Conservation (phyloP, 257 asterid genomes). For the Nicotiana undulata region DNA sequence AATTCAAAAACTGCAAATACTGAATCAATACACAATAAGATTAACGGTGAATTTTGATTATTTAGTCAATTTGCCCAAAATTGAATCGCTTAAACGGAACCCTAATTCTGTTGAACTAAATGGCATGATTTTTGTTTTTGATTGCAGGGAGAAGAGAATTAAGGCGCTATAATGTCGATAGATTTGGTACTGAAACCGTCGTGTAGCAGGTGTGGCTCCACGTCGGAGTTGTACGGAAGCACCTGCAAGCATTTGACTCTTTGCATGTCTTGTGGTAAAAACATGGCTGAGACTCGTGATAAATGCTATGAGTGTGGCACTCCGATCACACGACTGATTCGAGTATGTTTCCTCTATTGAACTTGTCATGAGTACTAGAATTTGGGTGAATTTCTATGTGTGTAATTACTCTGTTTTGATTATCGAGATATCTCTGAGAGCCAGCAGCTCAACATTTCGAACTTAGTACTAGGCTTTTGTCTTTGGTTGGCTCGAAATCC, state of each 20-base stretch:
- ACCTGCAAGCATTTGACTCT: constrained; percentile 89
- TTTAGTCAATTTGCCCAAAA: background rate
- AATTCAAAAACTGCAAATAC: background rate
- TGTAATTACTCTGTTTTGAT: too few relatives aligned
- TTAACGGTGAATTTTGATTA: background rate
- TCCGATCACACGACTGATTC: constrained; percentile 62
- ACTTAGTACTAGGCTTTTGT: too few relatives aligned
- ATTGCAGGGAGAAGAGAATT: background rate
- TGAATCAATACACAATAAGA: background rate
- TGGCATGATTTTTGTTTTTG: background rate
- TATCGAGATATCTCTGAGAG: too few relatives aligned
- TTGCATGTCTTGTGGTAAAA: constrained; percentile 71
- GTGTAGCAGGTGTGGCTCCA: constrained; percentile 76
- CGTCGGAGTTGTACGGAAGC: constrained; percentile 78
- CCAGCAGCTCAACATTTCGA: too few relatives aligned
- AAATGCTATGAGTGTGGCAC: constrained; percentile 82
- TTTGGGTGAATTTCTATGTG: background rate
- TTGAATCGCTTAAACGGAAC: background rate
- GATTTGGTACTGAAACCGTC: constrained; percentile 83
- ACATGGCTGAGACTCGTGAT: constrained; percentile 64
- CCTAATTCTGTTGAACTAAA: background rate
- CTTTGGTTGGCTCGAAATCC: too few relatives aligned
- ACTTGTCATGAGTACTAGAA: background rate
- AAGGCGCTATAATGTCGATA: constrained; percentile 29
- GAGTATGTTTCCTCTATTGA: constrained; percentile 34